These are phyloP conservation scores for Melampsora americana DNA, from an alignment of 1,284 basidiomycete genomes.

Conservation along the genomic window DNA sequence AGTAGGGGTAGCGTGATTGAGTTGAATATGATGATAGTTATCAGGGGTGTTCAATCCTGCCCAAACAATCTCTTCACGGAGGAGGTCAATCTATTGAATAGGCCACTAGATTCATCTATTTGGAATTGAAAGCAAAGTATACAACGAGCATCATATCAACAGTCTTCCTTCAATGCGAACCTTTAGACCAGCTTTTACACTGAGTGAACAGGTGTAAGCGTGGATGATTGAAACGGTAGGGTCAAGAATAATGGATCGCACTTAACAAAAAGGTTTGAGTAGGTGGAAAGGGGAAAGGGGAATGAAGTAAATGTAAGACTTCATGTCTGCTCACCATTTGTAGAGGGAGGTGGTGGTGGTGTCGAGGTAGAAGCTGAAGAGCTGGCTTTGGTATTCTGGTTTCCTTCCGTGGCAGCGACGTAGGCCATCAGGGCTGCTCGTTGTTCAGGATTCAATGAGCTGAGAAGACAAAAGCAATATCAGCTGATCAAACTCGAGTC, in stretches of 20 bases:
- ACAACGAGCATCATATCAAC: conserved; percentile 4
- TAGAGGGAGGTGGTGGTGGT: background rate
- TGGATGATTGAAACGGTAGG: too few species aligned
- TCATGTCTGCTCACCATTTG: conserved; percentile 2
- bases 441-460: conserved; percentile 34
- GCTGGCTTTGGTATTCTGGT: background rate
- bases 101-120: conserved; percentile 1
- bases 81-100: background rate
- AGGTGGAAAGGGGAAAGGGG: background rate
- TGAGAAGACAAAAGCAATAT: background rate
- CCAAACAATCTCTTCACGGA: background rate
- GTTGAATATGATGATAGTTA: background rate
- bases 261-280: background rate
- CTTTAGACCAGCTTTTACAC: background rate
- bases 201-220: too few species aligned
- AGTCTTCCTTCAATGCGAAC: conserved; percentile 1
- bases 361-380: conserved; percentile 1
- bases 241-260: too few species aligned
- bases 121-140: background rate
- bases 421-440: conserved; percentile 36
- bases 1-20: background rate
- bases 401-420: conserved; percentile 31
- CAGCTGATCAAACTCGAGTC: background rate
- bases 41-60: background rate
- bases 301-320: background rate